A percentile compares a stretch with the other conserved stretches of the same genome.
These are phyloP conservation scores for Uronychia setigera DNA, from an alignment of 73 alveolate species.

Conservation along the genomic window DNA sequence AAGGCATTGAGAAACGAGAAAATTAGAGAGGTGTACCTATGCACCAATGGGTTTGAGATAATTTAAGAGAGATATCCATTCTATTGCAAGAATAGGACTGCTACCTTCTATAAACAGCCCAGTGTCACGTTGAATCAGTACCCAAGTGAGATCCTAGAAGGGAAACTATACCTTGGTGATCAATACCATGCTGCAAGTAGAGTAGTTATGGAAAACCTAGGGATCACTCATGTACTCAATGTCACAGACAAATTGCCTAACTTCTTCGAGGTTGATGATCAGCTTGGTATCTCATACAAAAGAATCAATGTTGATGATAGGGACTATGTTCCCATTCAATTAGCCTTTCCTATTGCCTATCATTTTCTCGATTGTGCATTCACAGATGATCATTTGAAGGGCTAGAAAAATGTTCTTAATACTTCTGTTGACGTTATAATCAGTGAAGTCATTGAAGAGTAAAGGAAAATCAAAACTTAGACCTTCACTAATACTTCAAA, in stretches of 20 bases:
- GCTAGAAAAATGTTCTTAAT: neutral
- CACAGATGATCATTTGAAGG: neutral
- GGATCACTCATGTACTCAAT: slow-evolving; percentile 82
- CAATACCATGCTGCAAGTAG: slow-evolving; percentile 61
- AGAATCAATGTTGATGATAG: slow-evolving; percentile 53
- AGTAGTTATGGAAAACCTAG: slow-evolving; percentile 48
- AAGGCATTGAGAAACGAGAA: slow-evolving; percentile 47
- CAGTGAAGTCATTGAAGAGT: neutral
- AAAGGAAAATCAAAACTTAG: neutral
- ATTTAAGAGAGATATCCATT: slow-evolving; percentile 39
- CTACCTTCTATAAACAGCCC: neutral
- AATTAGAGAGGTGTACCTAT: slow-evolving; percentile 36
- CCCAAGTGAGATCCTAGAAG: slow-evolving; percentile 71
- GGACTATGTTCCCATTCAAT: slow-evolving; percentile 47
- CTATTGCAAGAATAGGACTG: slow-evolving; percentile 39
- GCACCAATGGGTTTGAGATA: slow-evolving; percentile 39
- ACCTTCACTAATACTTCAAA: neutral
- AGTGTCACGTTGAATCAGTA: slow-evolving; percentile 19
- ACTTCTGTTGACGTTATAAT: neutral
- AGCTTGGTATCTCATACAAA: slow-evolving; percentile 21
- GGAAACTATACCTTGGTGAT: slow-evolving; percentile 70
- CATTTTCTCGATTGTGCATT: slow-evolving; percentile 45
- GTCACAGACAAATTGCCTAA: slow-evolving; percentile 72
- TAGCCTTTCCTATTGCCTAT: slow-evolving; percentile 52
- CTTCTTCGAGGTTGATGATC: slow-evolving; percentile 59